Evolutionary conservation across 768 basidiomycete genomes (phyloP).

Genomic region (Calocybe gangraenosa): DNA sequence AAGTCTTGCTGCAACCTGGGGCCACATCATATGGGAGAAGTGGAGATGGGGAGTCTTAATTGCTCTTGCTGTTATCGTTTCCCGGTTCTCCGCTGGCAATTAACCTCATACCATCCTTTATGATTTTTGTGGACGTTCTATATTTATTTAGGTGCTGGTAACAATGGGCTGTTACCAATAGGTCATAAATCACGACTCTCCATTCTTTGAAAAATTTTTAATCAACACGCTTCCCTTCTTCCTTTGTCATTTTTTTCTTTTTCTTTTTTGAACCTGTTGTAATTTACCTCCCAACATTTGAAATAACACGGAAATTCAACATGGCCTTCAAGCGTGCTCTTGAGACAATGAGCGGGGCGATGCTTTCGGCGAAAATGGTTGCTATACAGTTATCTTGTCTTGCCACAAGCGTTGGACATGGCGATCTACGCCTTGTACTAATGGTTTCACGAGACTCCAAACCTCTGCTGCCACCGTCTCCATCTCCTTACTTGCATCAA

Average conservation of each 20-base stretch:
- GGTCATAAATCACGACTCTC: slow-evolving; percentile 8
- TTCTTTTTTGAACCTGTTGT: slow-evolving; percentile 12
- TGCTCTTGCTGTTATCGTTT: slow-evolving; percentile 73
- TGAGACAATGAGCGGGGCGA: too few species aligned
- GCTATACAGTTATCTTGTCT: slow-evolving; percentile 14
- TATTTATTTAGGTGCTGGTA: slow-evolving; percentile 11
- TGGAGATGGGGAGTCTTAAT: slow-evolving; percentile 83
- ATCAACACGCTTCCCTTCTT: too few species aligned
- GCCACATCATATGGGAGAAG: slow-evolving; percentile 72
- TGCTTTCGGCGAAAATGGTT: too few species aligned
- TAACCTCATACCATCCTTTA: slow-evolving; percentile 15
- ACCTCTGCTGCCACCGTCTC: slow-evolving; percentile 51
- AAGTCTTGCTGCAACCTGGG: slow-evolving; percentile 60
- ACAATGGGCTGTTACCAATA: slow-evolving; percentile 1
- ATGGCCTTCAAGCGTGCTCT: too few species aligned
- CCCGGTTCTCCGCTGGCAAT: slow-evolving; percentile 59
- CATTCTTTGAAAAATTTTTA: neutral
- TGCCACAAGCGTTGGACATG: slow-evolving; percentile 54
- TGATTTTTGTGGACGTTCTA: slow-evolving; percentile 1
- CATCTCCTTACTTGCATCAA: slow-evolving; percentile 54
- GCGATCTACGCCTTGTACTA: slow-evolving; percentile 32
- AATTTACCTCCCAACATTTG: slow-evolving; percentile 1
- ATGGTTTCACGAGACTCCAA: slow-evolving; percentile 47
- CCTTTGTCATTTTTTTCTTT: neutral
- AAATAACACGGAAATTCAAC: too few species aligned